Evolutionary conservation across 2,329 filamentous ascomycete genomes (phyloP).

Genomic region (Ophiostoma montium): DNA sequence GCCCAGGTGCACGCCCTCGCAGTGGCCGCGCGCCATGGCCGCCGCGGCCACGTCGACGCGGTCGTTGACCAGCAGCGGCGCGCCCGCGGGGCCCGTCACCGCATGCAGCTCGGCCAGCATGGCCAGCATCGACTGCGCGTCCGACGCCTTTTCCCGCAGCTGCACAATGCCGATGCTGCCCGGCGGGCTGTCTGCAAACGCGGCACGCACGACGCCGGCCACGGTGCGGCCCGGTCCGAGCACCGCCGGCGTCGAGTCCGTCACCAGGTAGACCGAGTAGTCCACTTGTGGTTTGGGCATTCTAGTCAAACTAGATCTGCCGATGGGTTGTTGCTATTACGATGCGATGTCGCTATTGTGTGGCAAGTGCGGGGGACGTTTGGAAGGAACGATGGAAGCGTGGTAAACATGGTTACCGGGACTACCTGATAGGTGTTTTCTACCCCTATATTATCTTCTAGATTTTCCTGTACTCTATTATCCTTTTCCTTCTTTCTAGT

Average conservation of each 20-base stretch:
- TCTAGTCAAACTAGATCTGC: no score
- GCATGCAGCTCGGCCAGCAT: constrained; percentile 57
- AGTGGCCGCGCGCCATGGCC: constrained; percentile 68
- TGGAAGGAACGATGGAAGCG: no score
- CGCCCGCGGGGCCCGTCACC: constrained; percentile 37
- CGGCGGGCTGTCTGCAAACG: constrained; percentile 55
- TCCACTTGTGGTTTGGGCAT: constrained; percentile 31
- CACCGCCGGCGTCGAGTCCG: constrained; percentile 78
- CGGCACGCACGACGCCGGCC: constrained; percentile 57
- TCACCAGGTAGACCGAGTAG: constrained; percentile 81
- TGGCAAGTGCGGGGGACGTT: no score
- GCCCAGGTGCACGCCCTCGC: constrained; percentile 86
- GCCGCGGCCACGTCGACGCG: constrained; percentile 79
- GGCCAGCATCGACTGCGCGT: constrained; percentile 57
- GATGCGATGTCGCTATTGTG: no score
- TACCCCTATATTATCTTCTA: no score
- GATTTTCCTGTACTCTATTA: no score
- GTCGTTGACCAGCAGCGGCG: constrained; percentile 81
- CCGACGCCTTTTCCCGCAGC: constrained; percentile 75
- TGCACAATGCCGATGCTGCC: constrained; percentile 47
- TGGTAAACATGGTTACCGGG: no score
- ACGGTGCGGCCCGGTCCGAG: constrained; percentile 54
- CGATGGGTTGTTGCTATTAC: no score
- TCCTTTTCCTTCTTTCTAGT: no score
- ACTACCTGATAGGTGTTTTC: no score